A percentile compares a stretch with the other conserved stretches of the same genome.
Evolutionary conservation across 179 eudicot genomes (phyloP).

Genomic region (Camellia oleifera): DNA sequence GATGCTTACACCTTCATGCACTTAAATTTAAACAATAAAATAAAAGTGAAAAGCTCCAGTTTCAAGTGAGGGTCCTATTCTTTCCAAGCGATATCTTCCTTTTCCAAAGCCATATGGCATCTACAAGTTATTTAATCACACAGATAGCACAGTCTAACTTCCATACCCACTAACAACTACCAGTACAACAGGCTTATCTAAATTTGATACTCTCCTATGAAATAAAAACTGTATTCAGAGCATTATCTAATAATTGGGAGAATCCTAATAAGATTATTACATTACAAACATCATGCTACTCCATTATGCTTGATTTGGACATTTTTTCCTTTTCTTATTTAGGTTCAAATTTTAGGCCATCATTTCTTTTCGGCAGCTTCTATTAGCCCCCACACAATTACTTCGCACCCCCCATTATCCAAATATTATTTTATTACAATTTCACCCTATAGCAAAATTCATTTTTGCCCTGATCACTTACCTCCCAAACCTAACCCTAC

Average conservation of each 20-base stretch:
- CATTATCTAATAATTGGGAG: neutral
- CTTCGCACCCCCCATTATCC: too few relatives aligned
- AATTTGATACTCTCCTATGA: neutral
- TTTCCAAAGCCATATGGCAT: neutral
- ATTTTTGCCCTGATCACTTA: too few relatives aligned
- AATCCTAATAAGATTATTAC: neutral
- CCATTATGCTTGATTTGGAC: neutral
- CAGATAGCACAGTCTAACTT: neutral
- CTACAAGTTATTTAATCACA: slow-evolving; percentile 7
- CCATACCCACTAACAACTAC: neutral
- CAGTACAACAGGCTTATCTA: slow-evolving; percentile 5
- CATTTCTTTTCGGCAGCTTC: neutral
- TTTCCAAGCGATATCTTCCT: neutral
- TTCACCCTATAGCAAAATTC: too few relatives aligned
- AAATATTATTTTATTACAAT: too few relatives aligned
- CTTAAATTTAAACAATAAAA: neutral
- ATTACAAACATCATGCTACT: neutral
- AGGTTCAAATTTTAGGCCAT: neutral
- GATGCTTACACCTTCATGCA: neutral
- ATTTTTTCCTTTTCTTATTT: neutral
- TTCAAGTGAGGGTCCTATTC: neutral
- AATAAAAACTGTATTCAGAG: neutral
- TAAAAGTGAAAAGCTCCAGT: neutral
- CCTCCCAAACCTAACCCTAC: too few relatives aligned
- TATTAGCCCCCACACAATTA: too few relatives aligned